phyloP scores from a whole-genome alignment of 257 asterid species.

The Plectranthus barbatus region DNA sequence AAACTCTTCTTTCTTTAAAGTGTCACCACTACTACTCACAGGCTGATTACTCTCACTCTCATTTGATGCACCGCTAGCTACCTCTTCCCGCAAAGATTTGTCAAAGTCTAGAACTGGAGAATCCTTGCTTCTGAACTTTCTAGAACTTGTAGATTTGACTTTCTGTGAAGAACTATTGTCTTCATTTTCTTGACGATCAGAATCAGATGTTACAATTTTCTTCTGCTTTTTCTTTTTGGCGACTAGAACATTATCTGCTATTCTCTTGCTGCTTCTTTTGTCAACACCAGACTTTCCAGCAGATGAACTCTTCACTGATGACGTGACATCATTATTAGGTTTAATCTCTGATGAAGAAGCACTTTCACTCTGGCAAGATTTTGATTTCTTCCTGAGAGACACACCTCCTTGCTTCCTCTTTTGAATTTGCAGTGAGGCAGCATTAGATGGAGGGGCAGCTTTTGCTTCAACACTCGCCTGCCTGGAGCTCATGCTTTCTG shows the following conservation, averaged over 20 bases:
- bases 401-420: conserved; percentile 45
- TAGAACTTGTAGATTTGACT: conserved; percentile 39
- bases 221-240: conserved; percentile 63
- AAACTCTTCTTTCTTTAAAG: conserved; percentile 41
- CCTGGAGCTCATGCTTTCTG: conserved; percentile 37
- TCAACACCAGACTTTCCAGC: conserved; percentile 38
- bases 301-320: conserved; percentile 25
- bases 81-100: conserved; percentile 40
- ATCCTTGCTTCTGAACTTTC: conserved; percentile 50
- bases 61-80: conserved; percentile 40
- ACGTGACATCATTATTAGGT: conserved; percentile 37
- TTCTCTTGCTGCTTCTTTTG: conserved; percentile 82
- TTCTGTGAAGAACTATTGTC: conserved; percentile 31
- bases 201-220: conserved; percentile 44
- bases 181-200: conserved; percentile 44
- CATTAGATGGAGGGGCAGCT: conserved; percentile 33
- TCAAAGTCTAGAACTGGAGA: conserved; percentile 30
- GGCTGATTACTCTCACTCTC: conserved; percentile 38
- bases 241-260: conserved; percentile 69
- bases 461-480: conserved; percentile 38
- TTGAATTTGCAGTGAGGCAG: conserved; percentile 29
- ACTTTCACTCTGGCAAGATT: conserved; percentile 59
- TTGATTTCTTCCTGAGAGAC: conserved; percentile 41
- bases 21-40: conserved; percentile 30
- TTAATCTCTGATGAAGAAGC: conserved; percentile 65